Conservation (phyloP, 106 monocot species). For the Vanilla planifolia region DNA sequence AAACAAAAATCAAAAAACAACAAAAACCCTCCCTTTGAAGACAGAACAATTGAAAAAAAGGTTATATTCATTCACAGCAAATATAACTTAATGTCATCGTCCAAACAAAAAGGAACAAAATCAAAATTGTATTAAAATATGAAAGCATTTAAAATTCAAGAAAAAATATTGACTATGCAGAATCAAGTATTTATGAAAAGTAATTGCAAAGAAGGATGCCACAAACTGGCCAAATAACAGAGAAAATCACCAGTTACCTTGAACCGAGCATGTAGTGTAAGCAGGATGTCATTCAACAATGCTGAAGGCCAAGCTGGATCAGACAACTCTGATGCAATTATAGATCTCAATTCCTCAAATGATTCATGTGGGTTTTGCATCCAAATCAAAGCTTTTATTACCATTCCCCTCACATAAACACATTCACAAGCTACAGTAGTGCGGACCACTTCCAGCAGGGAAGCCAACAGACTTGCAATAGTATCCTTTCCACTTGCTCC, state of each 20-base stretch:
- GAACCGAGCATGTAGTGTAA: conserved; percentile 94
- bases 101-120: too few species aligned
- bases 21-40: too few species aligned
- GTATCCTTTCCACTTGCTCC: conserved; percentile 65
- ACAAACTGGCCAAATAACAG: too few species aligned
- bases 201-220: too few species aligned
- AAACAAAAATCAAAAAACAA: too few species aligned
- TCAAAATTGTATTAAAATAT: too few species aligned
- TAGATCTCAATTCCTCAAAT: conserved; percentile 83
- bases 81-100: too few species aligned
- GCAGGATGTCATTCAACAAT: conserved; percentile 83
- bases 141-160: too few species aligned
- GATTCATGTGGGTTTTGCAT: conserved; percentile 97
- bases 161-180: too few species aligned
- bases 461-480: conserved; percentile 90
- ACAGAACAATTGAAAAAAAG: too few species aligned
- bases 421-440: conserved; percentile 99
- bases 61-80: too few species aligned
- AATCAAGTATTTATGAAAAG: too few species aligned
- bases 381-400: conserved; percentile 96
- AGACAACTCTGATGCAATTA: conserved; percentile 93
- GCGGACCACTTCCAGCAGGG: conserved; percentile 96
- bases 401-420: conserved; percentile 95
- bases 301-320: conserved; percentile 92
- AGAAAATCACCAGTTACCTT: conserved; percentile 43